Evolutionary conservation across 2,329 filamentous ascomycete species (phyloP).

Genomic region (Phaeosphaeriaceae sp.): DNA sequence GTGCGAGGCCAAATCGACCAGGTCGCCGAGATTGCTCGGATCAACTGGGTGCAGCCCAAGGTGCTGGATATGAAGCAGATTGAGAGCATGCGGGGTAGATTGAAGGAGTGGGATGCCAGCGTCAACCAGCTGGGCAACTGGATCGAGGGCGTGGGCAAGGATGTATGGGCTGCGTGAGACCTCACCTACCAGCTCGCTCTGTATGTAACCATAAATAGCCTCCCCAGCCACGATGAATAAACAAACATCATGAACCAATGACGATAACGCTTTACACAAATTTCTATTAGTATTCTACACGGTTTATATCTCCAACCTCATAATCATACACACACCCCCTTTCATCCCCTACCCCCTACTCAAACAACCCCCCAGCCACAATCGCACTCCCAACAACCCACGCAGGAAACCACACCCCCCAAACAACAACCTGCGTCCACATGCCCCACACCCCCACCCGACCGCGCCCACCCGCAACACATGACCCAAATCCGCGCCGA

Average conservation of each 20-base stretch:
- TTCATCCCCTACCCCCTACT: conserved; percentile 6
- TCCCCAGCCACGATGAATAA: neutral
- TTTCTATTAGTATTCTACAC: neutral
- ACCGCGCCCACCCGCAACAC: conserved; percentile 78
- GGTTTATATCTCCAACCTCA: too few species aligned
- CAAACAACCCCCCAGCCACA: conserved; percentile 32
- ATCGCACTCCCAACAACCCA: conserved; percentile 69
- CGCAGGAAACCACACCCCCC: conserved; percentile 94
- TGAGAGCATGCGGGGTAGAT: conserved; percentile 82
- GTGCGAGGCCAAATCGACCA: conserved; percentile 94
- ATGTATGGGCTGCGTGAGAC: conserved; percentile 83
- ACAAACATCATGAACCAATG: neutral
- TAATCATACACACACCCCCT: too few species aligned
- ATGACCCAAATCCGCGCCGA: conserved; percentile 52
- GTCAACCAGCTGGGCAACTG: conserved; percentile 96
- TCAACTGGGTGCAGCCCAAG: conserved; percentile 99
- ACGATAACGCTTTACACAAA: neutral
- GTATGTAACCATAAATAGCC: too few species aligned
- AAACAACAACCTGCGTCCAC: conserved; percentile 88
- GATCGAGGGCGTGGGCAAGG: conserved; percentile 92
- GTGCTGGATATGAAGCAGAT: conserved; percentile 96
- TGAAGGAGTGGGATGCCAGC: conserved; percentile 94
- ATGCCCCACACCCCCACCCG: conserved; percentile 90
- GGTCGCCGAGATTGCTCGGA: conserved; percentile 89
- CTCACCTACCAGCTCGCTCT: too few species aligned